phyloP scores from a whole-genome alignment of 495 filamentous ascomycete genomes.

The Geopyxis carbonaria region DNA sequence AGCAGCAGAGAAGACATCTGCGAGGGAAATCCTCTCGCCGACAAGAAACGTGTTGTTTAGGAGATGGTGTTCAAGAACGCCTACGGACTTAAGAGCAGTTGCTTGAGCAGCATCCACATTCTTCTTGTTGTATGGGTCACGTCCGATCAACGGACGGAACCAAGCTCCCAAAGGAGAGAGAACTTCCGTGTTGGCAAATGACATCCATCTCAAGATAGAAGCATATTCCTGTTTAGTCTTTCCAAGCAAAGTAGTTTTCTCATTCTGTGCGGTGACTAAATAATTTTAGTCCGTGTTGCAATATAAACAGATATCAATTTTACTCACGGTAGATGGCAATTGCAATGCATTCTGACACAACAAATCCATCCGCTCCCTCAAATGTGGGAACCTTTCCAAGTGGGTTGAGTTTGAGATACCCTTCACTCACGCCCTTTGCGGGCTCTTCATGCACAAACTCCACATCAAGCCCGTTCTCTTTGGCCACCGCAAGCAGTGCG shows the following conservation, averaged over 20 bases:
- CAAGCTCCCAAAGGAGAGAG: constrained; percentile 57
- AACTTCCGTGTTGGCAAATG: constrained; percentile 73
- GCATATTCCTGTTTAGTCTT: constrained; percentile 99
- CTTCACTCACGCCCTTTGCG: constrained; percentile 39
- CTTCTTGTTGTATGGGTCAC: constrained; percentile 94
- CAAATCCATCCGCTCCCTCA: constrained; percentile 79
- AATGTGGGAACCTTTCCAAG: constrained; percentile 87
- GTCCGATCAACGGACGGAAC: constrained; percentile 77
- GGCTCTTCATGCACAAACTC: constrained; percentile 60
- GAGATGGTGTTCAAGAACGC: constrained; percentile 71
- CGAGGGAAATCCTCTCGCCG: constrained; percentile 90
- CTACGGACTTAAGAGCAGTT: constrained; percentile 45
- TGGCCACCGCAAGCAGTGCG: constrained; percentile 74
- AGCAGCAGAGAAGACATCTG: constrained; percentile 68
- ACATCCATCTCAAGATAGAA: constrained; percentile 94
- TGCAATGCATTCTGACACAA: constrained; percentile 75
- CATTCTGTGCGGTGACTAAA: constrained; percentile 94
- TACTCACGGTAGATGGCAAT: constrained; percentile 93
- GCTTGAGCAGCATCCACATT: constrained; percentile 60
- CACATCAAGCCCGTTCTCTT: constrained; percentile 83
- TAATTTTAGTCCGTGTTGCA: background rate
- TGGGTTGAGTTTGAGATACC: constrained; percentile 71
- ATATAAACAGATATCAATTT: no score
- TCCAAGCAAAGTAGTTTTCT: constrained; percentile 96
- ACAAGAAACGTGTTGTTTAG: constrained; percentile 89